A percentile compares a stretch with the other conserved stretches of the same genome.
Conservation (phyloP, 2,329 filamentous ascomycete species). For the Sporothrix mexicana region DNA sequence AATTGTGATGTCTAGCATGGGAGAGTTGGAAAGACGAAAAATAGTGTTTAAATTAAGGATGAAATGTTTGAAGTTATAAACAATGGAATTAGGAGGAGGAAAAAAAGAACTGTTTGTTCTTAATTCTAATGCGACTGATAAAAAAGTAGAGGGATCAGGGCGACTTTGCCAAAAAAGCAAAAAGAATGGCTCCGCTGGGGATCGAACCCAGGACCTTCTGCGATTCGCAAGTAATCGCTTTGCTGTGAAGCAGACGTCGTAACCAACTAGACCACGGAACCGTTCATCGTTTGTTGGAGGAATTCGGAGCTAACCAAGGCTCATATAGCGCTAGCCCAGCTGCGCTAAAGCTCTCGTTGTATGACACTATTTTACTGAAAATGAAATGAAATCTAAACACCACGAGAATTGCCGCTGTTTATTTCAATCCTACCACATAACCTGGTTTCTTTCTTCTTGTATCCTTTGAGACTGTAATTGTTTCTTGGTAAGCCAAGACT, state of each 20-base stretch:
- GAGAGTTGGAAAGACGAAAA: neutral
- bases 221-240: slow-evolving; percentile 31
- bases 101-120: neutral
- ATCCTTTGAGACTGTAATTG: too few species aligned
- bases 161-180: slow-evolving; percentile 26
- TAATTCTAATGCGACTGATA: neutral
- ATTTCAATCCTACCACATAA: too few species aligned
- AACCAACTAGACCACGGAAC: slow-evolving; percentile 42
- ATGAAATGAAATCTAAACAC: too few species aligned
- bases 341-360: too few species aligned
- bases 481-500: too few species aligned
- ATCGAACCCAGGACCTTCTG: slow-evolving; percentile 42
- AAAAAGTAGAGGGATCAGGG: neutral
- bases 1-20: neutral
- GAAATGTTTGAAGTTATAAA: neutral
- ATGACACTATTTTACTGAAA: too few species aligned
- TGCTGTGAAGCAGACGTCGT: slow-evolving; percentile 41
- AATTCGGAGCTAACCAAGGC: neutral
- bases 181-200: slow-evolving; percentile 39
- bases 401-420: too few species aligned
- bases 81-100: neutral
- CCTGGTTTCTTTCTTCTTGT: too few species aligned
- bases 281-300: slow-evolving; percentile 16
- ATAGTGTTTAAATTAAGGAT: neutral
- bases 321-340: slow-evolving; percentile 6